These are phyloP conservation scores for Paraconiothyrium brasiliense DNA, from an alignment of 2,329 filamentous ascomycete genomes.

Conservation along the genomic window DNA sequence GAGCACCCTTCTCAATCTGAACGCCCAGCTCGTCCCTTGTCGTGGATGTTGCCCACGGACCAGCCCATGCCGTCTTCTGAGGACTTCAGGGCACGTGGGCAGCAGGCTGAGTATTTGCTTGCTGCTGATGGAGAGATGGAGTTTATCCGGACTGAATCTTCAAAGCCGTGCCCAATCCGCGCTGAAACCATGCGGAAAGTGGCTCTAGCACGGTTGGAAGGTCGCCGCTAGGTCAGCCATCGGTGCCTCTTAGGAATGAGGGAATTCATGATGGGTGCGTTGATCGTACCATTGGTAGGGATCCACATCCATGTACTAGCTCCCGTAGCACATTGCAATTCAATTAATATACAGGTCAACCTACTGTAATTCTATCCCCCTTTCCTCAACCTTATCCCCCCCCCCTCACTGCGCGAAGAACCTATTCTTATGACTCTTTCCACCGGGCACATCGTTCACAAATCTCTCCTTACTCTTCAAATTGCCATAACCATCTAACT, in stretches of 20 bases:
- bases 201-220: neutral
- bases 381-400: no score
- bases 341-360: no score
- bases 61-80: neutral
- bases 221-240: neutral
- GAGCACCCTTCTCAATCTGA: neutral
- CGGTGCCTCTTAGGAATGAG: no score
- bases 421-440: conserved; percentile 1
- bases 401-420: conserved; percentile 8
- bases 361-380: no score
- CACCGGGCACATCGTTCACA: conserved; percentile 3
- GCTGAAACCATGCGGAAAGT: neutral
- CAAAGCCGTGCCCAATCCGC: neutral
- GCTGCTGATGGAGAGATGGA: neutral
- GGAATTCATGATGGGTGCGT: no score
- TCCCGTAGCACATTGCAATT: no score
- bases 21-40: neutral
- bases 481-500: neutral
- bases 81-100: neutral
- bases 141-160: neutral
- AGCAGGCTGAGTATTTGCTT: neutral
- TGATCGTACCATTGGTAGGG: no score
- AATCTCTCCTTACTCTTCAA: conserved; percentile 5
- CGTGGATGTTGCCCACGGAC: neutral
- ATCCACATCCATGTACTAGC: no score